Base-by-base conservation (phyloP, 805 yeast genomes). In the Wickerhamomyces silvicola region DNA sequence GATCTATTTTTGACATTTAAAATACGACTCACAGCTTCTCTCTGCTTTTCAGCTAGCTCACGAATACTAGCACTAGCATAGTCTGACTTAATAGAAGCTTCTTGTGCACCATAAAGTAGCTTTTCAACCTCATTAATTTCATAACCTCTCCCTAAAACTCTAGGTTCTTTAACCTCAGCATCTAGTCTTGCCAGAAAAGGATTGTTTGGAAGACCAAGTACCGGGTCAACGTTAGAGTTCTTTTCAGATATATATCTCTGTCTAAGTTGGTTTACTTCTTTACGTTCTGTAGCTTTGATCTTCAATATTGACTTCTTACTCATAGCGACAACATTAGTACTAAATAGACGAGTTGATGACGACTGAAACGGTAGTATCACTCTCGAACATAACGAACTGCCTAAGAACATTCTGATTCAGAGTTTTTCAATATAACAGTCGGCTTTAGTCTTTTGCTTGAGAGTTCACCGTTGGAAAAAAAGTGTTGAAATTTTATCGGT, bases 101-200 rank as follows among this genome's bases (percentile, higher is more conserved):
- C 73, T 51, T 81, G 82, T 9, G 88, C 92, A 24, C 95, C 92
- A 43, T 70, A 79, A 30, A 86, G 49, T 33, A 87, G 64, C 52
- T 75, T 81, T 39, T 86, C 92, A 29, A 85, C 79, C 48, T 85
- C 88, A 21, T 60, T 63, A 30, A 72, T 56, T 23, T 70, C 64
- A 43, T 72, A 76, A 0, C 81, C 78, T 43, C 68, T 67, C 11
- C 81, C 68, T 52, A 83, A 64, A 31, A 74, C 75, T 36, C 68
- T 64, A 11, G 81, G 81, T 53, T 84, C 92, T 27, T 67, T 64
- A 28, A 81, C 57, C 41, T 79, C 81, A 22, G 84, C 74, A 38
- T 67, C 64, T 33, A 87, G 62, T 57, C 95, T 73, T 27, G 59
- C 57, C 28, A 87, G 60, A 48, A 88, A 87, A 7, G 82, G 77